Percentiles rank a stretch among this genome's conserved stretches.
Conservation (phyloP, 805 yeast genomes). For the Sporopachydermia lactativora region DNA sequence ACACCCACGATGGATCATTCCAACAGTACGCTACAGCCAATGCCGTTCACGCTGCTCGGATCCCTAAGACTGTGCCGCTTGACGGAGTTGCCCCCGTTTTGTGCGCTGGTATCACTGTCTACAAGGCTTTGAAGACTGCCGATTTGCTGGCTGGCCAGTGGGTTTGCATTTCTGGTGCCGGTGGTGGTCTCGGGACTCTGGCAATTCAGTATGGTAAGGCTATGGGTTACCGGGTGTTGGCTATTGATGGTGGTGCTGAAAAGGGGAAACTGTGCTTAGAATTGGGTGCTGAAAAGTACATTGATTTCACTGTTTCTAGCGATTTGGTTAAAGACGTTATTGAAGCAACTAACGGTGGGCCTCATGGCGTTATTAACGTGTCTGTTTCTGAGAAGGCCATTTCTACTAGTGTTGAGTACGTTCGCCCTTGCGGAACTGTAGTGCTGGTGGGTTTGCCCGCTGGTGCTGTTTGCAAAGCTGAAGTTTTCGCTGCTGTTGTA, state of each 20-base stretch:
- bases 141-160: conserved; percentile 48
- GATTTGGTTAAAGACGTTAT: conserved; percentile 29
- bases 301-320: conserved; percentile 39
- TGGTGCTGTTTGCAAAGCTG: conserved; percentile 36
- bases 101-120: conserved; percentile 57
- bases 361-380: conserved; percentile 57
- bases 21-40: conserved; percentile 55
- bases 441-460: conserved; percentile 52
- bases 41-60: conserved; percentile 47
- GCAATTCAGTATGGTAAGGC: conserved; percentile 68
- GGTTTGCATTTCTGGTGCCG: conserved; percentile 69
- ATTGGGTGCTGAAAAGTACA: conserved; percentile 50
- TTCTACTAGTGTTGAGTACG: conserved; percentile 31
- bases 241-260: conserved; percentile 63
- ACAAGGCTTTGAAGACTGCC: conserved; percentile 54
- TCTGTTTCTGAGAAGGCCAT: conserved; percentile 51
- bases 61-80: conserved; percentile 40
- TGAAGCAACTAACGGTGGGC: conserved; percentile 44
- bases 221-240: conserved; percentile 59
- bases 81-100: conserved; percentile 46
- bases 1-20: conserved; percentile 46
- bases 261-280: conserved; percentile 38
- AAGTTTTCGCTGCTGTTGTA: conserved; percentile 40
- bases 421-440: conserved; percentile 41
- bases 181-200: conserved; percentile 68